Percentiles rank a stretch among this genome's conserved stretches.
These are phyloP conservation scores for Claviceps fusiformis DNA, from an alignment of 2,329 filamentous ascomycete genomes.

Conservation along the genomic window DNA sequence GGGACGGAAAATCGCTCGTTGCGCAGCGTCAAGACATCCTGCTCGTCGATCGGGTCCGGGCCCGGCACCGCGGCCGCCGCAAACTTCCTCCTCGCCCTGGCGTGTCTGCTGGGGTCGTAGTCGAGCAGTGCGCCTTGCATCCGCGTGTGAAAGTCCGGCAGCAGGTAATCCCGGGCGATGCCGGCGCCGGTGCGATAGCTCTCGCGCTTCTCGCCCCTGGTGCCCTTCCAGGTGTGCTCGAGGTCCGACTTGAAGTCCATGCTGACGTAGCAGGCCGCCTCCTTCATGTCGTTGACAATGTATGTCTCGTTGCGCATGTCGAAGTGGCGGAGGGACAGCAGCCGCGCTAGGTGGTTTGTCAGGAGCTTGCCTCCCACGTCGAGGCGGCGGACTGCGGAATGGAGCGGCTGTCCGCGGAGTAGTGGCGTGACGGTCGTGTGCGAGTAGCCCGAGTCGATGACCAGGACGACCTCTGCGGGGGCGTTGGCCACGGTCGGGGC, in stretches of 20 bases:
- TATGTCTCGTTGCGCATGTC: conserved; percentile 91
- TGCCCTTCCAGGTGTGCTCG: conserved; percentile 73
- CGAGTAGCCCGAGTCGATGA: conserved; percentile 87
- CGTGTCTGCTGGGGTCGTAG: conserved; percentile 55
- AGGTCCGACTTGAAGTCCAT: conserved; percentile 64
- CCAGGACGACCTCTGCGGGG: conserved; percentile 68
- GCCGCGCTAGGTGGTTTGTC: conserved; percentile 82
- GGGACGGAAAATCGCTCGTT: conserved; percentile 89
- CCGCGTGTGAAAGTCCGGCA: conserved; percentile 61
- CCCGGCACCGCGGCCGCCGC: conserved; percentile 15
- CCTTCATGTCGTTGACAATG: conserved; percentile 93
- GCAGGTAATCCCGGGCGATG: conserved; percentile 78
- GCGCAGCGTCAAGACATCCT: conserved; percentile 74
- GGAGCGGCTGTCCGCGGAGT: conserved; percentile 65
- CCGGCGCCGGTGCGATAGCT: conserved; percentile 36
- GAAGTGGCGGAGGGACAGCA: conserved; percentile 82
- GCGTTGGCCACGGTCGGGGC: conserved; percentile 24
- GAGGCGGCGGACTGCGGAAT: conserved; percentile 68
- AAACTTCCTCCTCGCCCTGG: conserved; percentile 31
- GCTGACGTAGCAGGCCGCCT: conserved; percentile 73
- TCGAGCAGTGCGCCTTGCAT: conserved; percentile 58
- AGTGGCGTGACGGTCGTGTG: conserved; percentile 84
- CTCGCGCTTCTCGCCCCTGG: conserved; percentile 42
- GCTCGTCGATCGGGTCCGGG: conserved; percentile 41
- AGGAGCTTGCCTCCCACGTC: conserved; percentile 87